Conservation (phyloP, 2,329 filamentous ascomycete species). For the Fusarium setosum region DNA sequence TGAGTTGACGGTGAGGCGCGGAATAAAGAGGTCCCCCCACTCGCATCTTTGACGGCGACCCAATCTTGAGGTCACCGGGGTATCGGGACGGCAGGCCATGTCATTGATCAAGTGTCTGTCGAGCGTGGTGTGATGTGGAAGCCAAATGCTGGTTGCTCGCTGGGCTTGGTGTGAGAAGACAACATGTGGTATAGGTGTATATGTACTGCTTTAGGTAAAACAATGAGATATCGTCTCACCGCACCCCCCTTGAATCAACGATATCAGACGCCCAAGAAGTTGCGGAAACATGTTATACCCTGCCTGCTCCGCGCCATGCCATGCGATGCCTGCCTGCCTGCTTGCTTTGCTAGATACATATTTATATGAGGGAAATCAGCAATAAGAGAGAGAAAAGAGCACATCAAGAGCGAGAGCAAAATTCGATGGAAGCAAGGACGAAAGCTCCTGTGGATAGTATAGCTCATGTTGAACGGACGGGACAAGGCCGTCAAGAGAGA, state of each 20-base stretch:
- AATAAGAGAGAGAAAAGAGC: background rate
- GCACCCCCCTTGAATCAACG: background rate
- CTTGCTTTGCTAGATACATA: slow-evolving; percentile 12
- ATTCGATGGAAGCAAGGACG: background rate
- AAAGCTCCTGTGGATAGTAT: background rate
- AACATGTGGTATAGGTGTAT: slow-evolving; percentile 15
- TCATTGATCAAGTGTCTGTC: background rate
- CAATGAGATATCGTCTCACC: background rate
- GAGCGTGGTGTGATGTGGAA: background rate
- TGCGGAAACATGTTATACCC: slow-evolving; percentile 6
- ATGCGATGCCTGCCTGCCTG: slow-evolving; percentile 23
- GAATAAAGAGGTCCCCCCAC: background rate
- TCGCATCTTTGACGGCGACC: slow-evolving; percentile 1
- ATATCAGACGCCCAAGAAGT: slow-evolving; percentile 9
- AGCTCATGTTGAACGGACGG: slow-evolving; percentile 7
- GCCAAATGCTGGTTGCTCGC: background rate
- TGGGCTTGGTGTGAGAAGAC: background rate
- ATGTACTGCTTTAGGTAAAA: background rate
- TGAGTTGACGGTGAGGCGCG: background rate
- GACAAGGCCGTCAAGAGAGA: background rate
- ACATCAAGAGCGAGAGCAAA: background rate
- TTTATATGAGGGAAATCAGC: background rate
- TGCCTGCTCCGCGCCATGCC: slow-evolving; percentile 33
- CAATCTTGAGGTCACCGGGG: slow-evolving; percentile 9
- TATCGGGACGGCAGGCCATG: slow-evolving; percentile 1